Percentiles rank a stretch among this genome's conserved stretches.
Evolutionary conservation across 805 yeast genomes (phyloP).

Genomic region (Cyberlindnera euphorbiiphila): DNA sequence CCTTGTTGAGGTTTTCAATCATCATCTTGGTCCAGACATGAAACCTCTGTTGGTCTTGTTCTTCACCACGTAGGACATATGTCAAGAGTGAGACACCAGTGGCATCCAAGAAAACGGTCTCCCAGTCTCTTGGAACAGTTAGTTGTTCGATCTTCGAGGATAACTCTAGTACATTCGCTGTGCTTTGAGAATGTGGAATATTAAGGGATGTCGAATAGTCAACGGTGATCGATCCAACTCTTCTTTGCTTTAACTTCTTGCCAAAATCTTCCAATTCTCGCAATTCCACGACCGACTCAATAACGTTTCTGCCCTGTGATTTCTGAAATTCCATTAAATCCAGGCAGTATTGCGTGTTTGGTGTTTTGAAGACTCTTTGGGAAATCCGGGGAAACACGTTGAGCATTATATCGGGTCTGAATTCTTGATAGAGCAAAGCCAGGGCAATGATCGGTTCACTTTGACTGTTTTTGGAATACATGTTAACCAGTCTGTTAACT

Average conservation of each 20-base stretch:
- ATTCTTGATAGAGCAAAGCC: slow-evolving; percentile 22
- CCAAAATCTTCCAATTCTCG: slow-evolving; percentile 16
- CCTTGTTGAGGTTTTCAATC: slow-evolving; percentile 6
- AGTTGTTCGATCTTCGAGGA: slow-evolving; percentile 3
- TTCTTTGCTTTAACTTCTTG: slow-evolving; percentile 17
- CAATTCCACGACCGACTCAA: slow-evolving; percentile 4
- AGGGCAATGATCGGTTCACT: slow-evolving; percentile 24
- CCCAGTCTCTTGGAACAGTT: slow-evolving; percentile 11
- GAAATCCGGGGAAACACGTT: slow-evolving; percentile 26
- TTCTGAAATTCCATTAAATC: slow-evolving; percentile 7
- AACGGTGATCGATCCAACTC: slow-evolving; percentile 1
- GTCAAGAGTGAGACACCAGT: slow-evolving; percentile 9
- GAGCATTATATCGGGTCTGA: slow-evolving; percentile 23
- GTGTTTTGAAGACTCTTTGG: slow-evolving; percentile 25
- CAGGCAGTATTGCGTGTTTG: slow-evolving; percentile 14
- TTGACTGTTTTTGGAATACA: slow-evolving; percentile 20
- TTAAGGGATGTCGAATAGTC: slow-evolving; percentile 9
- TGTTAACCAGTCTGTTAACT: slow-evolving; percentile 23
- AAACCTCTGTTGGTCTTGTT: slow-evolving; percentile 3
- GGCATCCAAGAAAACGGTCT: slow-evolving; percentile 9
- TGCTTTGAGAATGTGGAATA: slow-evolving; percentile 2
- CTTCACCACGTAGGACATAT: slow-evolving; percentile 5
- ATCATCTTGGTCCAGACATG: slow-evolving; percentile 13
- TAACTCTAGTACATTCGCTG: slow-evolving; percentile 8
- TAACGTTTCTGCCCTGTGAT: not conserved